Evolutionary conservation across 202 grass and related monocot species (phyloP).

Genomic region (Musa balbisiana): DNA sequence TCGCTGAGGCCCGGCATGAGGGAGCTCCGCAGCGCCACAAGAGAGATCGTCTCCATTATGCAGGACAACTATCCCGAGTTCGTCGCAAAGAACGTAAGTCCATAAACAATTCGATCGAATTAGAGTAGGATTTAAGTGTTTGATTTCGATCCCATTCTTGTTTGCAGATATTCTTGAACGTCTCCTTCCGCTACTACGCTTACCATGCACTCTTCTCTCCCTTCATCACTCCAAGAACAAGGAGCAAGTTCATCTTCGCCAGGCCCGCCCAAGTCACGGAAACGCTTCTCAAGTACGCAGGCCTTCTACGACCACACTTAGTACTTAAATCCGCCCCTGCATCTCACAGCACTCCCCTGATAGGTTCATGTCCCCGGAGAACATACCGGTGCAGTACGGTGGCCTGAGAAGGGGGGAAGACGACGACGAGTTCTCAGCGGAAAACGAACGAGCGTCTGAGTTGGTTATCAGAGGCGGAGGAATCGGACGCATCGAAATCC

Average conservation of each 20-base stretch:
- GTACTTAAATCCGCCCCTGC: background rate
- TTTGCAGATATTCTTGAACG: constrained; percentile 43
- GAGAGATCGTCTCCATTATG: constrained; percentile 26
- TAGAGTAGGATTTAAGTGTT: background rate
- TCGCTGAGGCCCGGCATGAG: constrained; percentile 22
- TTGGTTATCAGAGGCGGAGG: constrained; percentile 13
- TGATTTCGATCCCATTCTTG: background rate
- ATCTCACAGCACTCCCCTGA: no score
- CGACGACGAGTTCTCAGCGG: constrained; percentile 29
- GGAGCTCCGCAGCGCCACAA: constrained; percentile 27
- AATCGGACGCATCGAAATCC: constrained; percentile 24
- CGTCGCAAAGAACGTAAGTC: constrained; percentile 32
- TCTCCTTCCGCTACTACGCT: constrained; percentile 27
- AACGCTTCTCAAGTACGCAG: constrained; percentile 39
- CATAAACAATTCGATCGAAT: background rate
- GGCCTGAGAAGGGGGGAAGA: constrained; percentile 31
- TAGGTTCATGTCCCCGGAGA: constrained; percentile 38
- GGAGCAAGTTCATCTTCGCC: constrained; percentile 42
- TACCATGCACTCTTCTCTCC: constrained; percentile 36
- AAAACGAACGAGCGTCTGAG: constrained; percentile 24
- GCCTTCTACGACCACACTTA: background rate
- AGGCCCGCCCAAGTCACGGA: constrained; percentile 31
- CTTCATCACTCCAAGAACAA: constrained; percentile 26
- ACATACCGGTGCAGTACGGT: constrained; percentile 41
- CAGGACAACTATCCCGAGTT: constrained; percentile 43